Percentiles rank a stretch among this genome's conserved stretches.
Conservation (phyloP, 2,329 filamentous ascomycete genomes). For the Ascochyta rabiei region DNA sequence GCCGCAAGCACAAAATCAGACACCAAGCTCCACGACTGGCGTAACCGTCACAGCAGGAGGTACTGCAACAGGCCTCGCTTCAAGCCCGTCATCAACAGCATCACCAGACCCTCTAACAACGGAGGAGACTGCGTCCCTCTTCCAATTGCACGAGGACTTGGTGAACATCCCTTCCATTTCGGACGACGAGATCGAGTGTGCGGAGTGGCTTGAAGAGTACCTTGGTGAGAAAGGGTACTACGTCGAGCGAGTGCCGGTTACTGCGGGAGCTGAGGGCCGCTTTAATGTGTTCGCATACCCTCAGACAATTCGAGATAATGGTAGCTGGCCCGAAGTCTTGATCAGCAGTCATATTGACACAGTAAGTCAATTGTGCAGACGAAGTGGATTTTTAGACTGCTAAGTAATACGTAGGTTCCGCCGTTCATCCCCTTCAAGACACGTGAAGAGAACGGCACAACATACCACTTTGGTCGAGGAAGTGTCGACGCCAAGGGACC, state of each 20-base stretch:
- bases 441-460: constrained; percentile 55
- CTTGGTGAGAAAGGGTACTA: constrained; percentile 49
- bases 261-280: constrained; percentile 49
- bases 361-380: constrained; percentile 27
- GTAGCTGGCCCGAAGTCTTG: constrained; percentile 61
- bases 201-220: constrained; percentile 69
- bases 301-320: constrained; percentile 40
- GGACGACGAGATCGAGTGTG: constrained; percentile 70
- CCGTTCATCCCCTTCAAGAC: constrained; percentile 71
- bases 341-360: constrained; percentile 82
- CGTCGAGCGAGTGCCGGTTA: constrained; percentile 56
- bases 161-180: constrained; percentile 38
- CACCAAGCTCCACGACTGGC: not conserved
- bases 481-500: constrained; percentile 64
- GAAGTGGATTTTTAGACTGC: not conserved
- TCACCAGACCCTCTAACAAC: constrained; percentile 15
- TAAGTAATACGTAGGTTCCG: constrained; percentile 41
- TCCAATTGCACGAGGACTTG: constrained; percentile 29
- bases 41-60: not conserved
- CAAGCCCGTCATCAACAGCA: constrained; percentile 1
- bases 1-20: constrained; percentile 4
- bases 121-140: constrained; percentile 30
- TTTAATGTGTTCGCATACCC: constrained; percentile 78
- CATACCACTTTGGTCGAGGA: constrained; percentile 67
- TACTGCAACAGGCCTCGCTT: not conserved